These are phyloP conservation scores for Tephrocybe rancida DNA, from an alignment of 768 basidiomycete genomes.

Conservation along the genomic window DNA sequence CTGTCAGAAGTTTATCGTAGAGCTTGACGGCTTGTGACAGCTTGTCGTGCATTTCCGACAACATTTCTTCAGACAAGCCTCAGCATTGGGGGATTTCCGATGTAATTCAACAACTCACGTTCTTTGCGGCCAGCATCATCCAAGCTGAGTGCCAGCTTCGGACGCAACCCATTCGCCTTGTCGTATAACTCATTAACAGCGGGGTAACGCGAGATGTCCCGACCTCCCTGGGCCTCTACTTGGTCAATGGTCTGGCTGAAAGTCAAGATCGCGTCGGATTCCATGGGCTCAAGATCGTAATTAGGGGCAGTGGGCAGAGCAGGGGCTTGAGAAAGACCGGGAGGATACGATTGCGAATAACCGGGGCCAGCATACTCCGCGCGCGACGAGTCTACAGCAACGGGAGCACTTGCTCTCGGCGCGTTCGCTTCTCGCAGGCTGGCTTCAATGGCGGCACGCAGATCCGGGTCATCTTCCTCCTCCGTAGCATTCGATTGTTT, in stretches of 20 bases:
- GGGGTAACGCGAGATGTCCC: conserved; percentile 80
- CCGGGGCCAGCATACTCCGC: conserved; percentile 42
- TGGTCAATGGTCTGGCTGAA: conserved; percentile 92
- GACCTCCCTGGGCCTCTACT: conserved; percentile 74
- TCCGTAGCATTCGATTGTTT: conserved; percentile 35
- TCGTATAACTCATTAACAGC: conserved; percentile 85
- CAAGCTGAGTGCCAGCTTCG: conserved; percentile 80
- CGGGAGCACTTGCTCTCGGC: conserved; percentile 78
- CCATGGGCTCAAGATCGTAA: conserved; percentile 81
- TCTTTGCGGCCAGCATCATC: conserved; percentile 89
- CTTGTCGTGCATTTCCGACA: conserved; percentile 94
- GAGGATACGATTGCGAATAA: conserved; percentile 49
- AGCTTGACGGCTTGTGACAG: conserved; percentile 89
- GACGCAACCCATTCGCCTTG: conserved; percentile 75
- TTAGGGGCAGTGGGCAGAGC: conserved; percentile 60
- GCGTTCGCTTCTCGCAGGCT: conserved; percentile 85
- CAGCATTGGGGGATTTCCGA: background rate
- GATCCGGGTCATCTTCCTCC: conserved; percentile 90
- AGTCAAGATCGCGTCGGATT: conserved; percentile 84
- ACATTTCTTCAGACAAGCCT: conserved; percentile 56
- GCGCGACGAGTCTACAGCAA: conserved; percentile 54
- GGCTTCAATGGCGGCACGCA: conserved; percentile 94
- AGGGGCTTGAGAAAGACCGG: conserved; percentile 40
- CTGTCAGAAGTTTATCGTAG: conserved; percentile 86
- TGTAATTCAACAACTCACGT: conserved; percentile 43